These are phyloP conservation scores for Gamarada debralockiae DNA, from an alignment of 495 filamentous ascomycete genomes.

Conservation along the genomic window DNA sequence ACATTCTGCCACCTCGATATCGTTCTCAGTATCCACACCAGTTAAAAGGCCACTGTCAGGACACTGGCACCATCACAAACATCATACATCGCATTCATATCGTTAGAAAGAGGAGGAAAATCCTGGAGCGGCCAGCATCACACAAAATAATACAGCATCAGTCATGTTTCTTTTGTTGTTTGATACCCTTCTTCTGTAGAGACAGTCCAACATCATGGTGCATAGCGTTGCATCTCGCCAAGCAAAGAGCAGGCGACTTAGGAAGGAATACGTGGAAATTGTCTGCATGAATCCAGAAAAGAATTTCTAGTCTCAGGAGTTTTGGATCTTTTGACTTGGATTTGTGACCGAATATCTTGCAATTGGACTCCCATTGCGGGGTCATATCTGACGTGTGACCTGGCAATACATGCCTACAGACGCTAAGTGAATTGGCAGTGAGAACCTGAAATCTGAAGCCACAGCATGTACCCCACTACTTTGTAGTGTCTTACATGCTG, in stretches of 20 bases:
- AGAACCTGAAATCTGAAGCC: neutral
- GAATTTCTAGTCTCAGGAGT: neutral
- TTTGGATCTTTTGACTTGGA: too few species aligned
- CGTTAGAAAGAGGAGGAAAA: too few species aligned
- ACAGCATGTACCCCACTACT: too few species aligned
- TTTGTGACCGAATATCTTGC: too few species aligned
- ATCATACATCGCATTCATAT: too few species aligned
- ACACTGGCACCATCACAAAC: too few species aligned
- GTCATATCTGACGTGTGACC: neutral
- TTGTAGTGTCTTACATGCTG: neutral
- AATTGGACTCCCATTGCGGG: neutral
- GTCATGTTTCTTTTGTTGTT: slow-evolving; percentile 7
- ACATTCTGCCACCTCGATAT: too few species aligned
- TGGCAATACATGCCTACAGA: too few species aligned
- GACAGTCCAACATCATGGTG: slow-evolving; percentile 1
- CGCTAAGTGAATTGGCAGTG: neutral
- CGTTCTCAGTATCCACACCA: too few species aligned
- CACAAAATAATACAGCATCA: neutral
- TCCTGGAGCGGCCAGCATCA: too few species aligned
- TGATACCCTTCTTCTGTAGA: slow-evolving; percentile 27
- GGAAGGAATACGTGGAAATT: slow-evolving; percentile 3
- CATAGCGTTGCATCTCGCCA: slow-evolving; percentile 9
- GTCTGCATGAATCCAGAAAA: neutral
- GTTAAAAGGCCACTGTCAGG: too few species aligned
- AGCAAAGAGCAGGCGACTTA: slow-evolving; percentile 5